Base-by-base conservation (phyloP, 345 rosid genomes). In the Heritiera littoralis region DNA sequence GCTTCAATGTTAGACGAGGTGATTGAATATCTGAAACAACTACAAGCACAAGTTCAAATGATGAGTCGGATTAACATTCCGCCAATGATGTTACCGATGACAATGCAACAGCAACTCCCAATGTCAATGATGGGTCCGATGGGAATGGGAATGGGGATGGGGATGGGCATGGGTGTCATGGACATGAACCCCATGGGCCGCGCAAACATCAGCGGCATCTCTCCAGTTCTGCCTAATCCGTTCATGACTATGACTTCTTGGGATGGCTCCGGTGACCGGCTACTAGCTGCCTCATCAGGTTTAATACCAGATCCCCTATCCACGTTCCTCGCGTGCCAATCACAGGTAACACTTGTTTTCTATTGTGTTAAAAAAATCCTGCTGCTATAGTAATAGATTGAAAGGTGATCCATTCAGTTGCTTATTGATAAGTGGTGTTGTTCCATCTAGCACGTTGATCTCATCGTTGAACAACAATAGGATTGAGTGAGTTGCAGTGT, bases 1-100 rank as follows among this genome's bases (percentile, higher is more conserved):
- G 99, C 99, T 17, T 96, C 99, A 1, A 94, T 96, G 92, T 88
- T 96, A 30, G 99, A 93, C 79, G 99, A 96, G 84, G 99, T 94
- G 81, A 96, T 96, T 23, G 99, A 96, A 52, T 94, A 96, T 80
- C 77, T 94, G 86, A 96, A 94, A 73, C 99, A 92, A 78, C 80
- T 94, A 17, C 97, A 96, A 89, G 92, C 94, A 9, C 98, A 96
- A 82, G 90, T 94, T 40, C 88, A 90, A 56, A 87, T 96, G 92
- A 88, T 94, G 90, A 85, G 85, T 79, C 88, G 97, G 84, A 89
- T 92, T 90, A 94, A 83, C 82, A 80, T 94, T 75, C 88, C 90
- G 54, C 91, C 88, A 17, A 84, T 93, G 94, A 90, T 92, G 93
- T 70, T 92, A 81, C 97, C 98, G 0, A 80, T 92, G 88, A 80